Percentiles rank a stretch among this genome's conserved stretches.
Conservation (phyloP, 768 basidiomycete genomes). For the Asterophora lycoperdoides region DNA sequence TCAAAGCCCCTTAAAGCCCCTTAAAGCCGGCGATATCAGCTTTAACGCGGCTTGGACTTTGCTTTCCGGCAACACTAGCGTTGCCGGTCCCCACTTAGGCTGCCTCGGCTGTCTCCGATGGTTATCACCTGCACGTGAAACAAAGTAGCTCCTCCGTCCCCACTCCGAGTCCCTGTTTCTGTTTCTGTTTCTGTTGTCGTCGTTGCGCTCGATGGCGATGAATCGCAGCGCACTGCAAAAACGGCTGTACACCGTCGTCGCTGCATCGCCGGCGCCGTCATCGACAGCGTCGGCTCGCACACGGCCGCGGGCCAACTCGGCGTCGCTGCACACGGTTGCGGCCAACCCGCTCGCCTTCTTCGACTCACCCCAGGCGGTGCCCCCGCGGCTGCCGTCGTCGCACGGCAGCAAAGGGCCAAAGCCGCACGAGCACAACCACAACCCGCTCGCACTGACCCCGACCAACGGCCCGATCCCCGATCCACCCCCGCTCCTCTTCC, state of each 20-base stretch:
- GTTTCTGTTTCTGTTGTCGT: too few species aligned
- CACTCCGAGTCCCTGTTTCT: too few species aligned
- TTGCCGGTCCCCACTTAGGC: too few species aligned
- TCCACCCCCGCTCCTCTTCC: neutral
- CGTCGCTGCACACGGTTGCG: conserved; percentile 35
- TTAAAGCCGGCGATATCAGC: too few species aligned
- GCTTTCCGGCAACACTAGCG: too few species aligned
- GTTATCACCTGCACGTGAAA: too few species aligned
- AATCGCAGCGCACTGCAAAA: conserved; percentile 37
- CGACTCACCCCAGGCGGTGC: conserved; percentile 20
- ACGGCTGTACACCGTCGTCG: conserved; percentile 39
- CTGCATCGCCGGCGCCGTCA: conserved; percentile 19
- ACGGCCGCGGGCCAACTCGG: conserved; percentile 41
- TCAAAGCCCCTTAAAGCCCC: too few species aligned
- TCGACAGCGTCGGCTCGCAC: too few species aligned
- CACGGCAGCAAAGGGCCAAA: conserved; percentile 3
- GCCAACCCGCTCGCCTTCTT: conserved; percentile 18
- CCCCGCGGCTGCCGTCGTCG: conserved; percentile 15
- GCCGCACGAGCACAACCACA: conserved; percentile 2
- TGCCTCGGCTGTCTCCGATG: too few species aligned
- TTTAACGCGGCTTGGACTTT: too few species aligned
- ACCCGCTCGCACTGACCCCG: conserved; percentile 12
- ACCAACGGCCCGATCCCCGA: too few species aligned
- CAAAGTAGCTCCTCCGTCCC: too few species aligned
- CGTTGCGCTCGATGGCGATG: neutral